These are phyloP conservation scores for Schizosaccharomyces versatilis DNA, from an alignment of 1,139 yeast species.

Conservation along the genomic window DNA sequence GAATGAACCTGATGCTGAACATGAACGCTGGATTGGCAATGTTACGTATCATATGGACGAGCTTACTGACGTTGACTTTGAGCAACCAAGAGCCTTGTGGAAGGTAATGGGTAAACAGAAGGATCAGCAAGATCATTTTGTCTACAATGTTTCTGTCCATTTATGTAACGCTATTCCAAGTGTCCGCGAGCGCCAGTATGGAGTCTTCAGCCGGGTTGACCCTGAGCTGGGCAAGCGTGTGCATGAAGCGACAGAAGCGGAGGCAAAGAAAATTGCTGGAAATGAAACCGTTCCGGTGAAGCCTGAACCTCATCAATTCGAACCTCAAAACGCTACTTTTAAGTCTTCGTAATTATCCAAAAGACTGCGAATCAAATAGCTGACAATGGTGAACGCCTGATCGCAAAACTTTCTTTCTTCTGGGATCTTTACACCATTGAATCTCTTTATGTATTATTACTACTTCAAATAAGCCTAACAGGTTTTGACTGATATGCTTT, in stretches of 20 bases:
- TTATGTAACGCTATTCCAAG: slow-evolving; percentile 41
- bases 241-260: slow-evolving; percentile 30
- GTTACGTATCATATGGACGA: slow-evolving; percentile 53
- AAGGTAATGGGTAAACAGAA: slow-evolving; percentile 37
- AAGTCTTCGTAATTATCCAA: too few species aligned
- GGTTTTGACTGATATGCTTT: too few species aligned
- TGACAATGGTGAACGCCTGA: too few species aligned
- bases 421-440: too few species aligned
- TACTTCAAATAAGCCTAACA: too few species aligned
- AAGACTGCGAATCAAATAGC: too few species aligned
- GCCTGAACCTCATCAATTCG: not conserved
- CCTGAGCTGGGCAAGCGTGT: slow-evolving; percentile 40
- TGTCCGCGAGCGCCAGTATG: slow-evolving; percentile 62
- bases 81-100: slow-evolving; percentile 50
- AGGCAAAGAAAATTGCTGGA: not conserved
- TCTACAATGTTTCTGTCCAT: slow-evolving; percentile 66
- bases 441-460: too few species aligned
- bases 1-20: slow-evolving; percentile 20
- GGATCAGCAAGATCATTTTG: slow-evolving; percentile 63
- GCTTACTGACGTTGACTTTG: slow-evolving; percentile 32
- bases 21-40: slow-evolving; percentile 75
- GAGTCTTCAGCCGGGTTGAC: slow-evolving; percentile 52
- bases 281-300: not conserved
- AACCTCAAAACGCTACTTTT: not conserved
- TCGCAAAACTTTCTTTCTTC: too few species aligned